Conservation (phyloP, 768 basidiomycete genomes). For the Infundibulicybe gibba region DNA sequence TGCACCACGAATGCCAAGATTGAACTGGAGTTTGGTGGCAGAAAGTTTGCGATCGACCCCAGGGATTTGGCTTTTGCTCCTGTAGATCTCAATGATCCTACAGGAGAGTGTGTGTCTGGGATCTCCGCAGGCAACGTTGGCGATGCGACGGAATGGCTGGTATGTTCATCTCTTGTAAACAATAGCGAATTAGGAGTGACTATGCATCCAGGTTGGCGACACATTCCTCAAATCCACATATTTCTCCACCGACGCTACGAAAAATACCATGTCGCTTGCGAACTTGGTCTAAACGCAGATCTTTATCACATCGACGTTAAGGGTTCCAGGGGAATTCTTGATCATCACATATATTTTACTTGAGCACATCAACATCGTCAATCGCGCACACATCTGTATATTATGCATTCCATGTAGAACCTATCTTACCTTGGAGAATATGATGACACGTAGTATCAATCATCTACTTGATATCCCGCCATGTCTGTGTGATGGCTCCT, state of each 20-base stretch:
- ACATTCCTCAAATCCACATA: constrained; percentile 78
- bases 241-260: constrained; percentile 57
- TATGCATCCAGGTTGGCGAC: constrained; percentile 45
- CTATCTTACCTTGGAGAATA: too few species aligned
- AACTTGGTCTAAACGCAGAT: constrained; percentile 32
- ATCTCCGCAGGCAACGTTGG: constrained; percentile 53
- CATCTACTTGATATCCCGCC: too few species aligned
- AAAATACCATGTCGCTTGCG: constrained; percentile 60
- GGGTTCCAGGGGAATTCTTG: too few species aligned
- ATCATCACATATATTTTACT: too few species aligned
- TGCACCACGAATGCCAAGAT: constrained; percentile 54
- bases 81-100: constrained; percentile 39
- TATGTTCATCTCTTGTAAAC: constrained; percentile 28
- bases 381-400: too few species aligned
- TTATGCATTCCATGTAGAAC: too few species aligned
- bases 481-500: too few species aligned
- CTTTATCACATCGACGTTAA: background rate
- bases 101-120: constrained; percentile 56
- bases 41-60: constrained; percentile 54
- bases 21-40: constrained; percentile 56
- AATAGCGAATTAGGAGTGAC: background rate
- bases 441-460: too few species aligned
- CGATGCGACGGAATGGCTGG: constrained; percentile 55
- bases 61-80: constrained; percentile 56
- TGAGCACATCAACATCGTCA: too few species aligned